Base-by-base conservation (phyloP, 139 green algal genomes). In the Astrephomene gubernaculifera region DNA sequence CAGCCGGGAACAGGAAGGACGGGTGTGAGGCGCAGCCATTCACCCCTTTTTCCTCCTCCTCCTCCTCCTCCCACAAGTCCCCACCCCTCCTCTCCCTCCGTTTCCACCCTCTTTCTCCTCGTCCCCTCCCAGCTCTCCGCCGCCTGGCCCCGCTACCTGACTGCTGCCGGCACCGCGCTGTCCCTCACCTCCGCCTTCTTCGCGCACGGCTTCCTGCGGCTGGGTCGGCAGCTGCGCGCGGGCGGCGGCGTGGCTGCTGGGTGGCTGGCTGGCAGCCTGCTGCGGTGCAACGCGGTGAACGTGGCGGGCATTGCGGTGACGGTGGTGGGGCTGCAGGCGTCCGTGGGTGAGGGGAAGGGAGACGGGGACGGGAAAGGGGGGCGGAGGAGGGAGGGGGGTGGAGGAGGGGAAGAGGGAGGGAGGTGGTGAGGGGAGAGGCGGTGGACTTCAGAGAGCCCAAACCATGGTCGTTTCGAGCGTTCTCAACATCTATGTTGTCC, bases 251-350 rank as follows among this genome's bases (percentile, higher is more conserved):
- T 86, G 71, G 49, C 63, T 7, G 68, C 54, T 0, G 73, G 33
- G 52, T 87, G 79, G 29, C 87, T 97, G n/a, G 71, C 90, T 2
- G 57, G 38, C 63, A 92, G 87, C 35, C 85, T 97, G 39, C 91
- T 97, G 27, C 87, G 86, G 63, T 94, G 93, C 79, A 92, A 93
- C 67, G 90, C 86, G 53, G 90, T 99, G 85, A 98, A 98, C 87
- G 80, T 98, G 64, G 43, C 92, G 38, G 96, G 96, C 44, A 89
- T 98, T 39, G 94, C 93, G 19, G 89, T 91, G 39, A 95, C 94
- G 9, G 89, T 98, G 27, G 65, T 99, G 0, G 95, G 96, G 3
- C 88, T 98, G 72, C 94, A 99, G 90, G 94, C 92, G n/a, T 94
- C 90, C 35, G 91, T 95, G 43, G 94, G 94, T 90, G 68, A 44